Evolutionary conservation across 2,329 filamentous ascomycete species (phyloP), one percentile per base, ranked within the genome.

Genomic region (Xylariaceae sp.): DNA sequence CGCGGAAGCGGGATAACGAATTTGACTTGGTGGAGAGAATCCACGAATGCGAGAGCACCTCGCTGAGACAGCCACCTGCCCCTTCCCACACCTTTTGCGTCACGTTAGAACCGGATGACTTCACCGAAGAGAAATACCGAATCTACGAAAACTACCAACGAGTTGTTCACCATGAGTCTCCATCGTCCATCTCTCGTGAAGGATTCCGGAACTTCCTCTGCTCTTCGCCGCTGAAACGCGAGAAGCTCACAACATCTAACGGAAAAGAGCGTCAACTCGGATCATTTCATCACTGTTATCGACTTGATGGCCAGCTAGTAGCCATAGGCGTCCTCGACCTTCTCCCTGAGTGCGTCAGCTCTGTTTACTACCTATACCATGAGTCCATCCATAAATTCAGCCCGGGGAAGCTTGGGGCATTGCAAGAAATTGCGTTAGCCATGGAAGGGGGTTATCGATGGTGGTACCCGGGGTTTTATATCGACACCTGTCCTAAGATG

Each of bases 401-500:
- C 20, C 88, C 90, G 26, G 90, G 90, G 1, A 95, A 93, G 71
- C 73, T 93, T 4, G 87, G 88, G 37, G 90, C 90, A 1, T 71
- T 93, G 59, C 78, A 87, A 59, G 90, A 95, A 72, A 89, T 90
- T 58, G 79, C 85, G 0, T 71, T 95, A 23, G 88, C 90, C 0
- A 74, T 80, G 2, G 89, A 93, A 67, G 78, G 77, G 5, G 87
- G 84, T 0, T 92, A 93, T 65, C 75, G 81, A 43, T 91, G 85
- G 79, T 95, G 91, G 82, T 95, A 93, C 73, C 88, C 81, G 5
- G 87, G 90, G 5, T 93, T 86, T 72, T 95, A 93, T 66, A 93
- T 95, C 56, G 89, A 93, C 70, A 85, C 77, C 52, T 93, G 90
- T 66, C 79, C 83, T 50, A 95, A 95, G 76, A 93, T 95, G 90